Conservation (phyloP, 2,329 filamentous ascomycete genomes). For the Penicillium sp. region DNA sequence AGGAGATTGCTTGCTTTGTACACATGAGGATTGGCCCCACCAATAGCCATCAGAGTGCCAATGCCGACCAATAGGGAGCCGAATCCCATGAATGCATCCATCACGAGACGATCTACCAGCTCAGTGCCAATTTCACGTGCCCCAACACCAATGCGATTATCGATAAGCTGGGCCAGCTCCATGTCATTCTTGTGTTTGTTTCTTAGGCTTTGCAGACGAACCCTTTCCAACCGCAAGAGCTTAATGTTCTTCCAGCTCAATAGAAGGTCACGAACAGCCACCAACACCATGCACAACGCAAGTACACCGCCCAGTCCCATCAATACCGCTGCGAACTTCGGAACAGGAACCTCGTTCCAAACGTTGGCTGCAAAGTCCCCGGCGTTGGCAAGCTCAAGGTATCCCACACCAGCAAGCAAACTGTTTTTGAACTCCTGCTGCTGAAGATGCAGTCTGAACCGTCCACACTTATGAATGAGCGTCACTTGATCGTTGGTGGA, state of each 20-base stretch:
- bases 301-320: constrained; percentile 53
- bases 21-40: constrained; percentile 44
- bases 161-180: constrained; percentile 25
- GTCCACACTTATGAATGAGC: constrained; percentile 14
- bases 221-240: constrained; percentile 45
- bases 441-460: constrained; percentile 22
- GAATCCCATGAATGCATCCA: constrained; percentile 51
- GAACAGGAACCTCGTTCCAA: constrained; percentile 53
- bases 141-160: constrained; percentile 46
- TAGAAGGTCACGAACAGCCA: constrained; percentile 46
- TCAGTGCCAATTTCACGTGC: constrained; percentile 52
- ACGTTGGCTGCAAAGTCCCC: constrained; percentile 58
- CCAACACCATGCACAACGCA: constrained; percentile 46
- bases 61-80: constrained; percentile 50
- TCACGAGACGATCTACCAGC: constrained; percentile 49
- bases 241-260: constrained; percentile 48
- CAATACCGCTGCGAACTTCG: constrained; percentile 47
- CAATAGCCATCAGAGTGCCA: constrained; percentile 55
- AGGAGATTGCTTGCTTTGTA: constrained; percentile 51
- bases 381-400: constrained; percentile 55
- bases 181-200: constrained; percentile 21
- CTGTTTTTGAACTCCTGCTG: constrained; percentile 36
- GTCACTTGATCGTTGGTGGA: constrained; percentile 13
- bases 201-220: constrained; percentile 26
- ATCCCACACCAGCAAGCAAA: constrained; percentile 45